phyloP scores from a whole-genome alignment of 352 stramenopile genomes.

The Pythium angustatum region DNA sequence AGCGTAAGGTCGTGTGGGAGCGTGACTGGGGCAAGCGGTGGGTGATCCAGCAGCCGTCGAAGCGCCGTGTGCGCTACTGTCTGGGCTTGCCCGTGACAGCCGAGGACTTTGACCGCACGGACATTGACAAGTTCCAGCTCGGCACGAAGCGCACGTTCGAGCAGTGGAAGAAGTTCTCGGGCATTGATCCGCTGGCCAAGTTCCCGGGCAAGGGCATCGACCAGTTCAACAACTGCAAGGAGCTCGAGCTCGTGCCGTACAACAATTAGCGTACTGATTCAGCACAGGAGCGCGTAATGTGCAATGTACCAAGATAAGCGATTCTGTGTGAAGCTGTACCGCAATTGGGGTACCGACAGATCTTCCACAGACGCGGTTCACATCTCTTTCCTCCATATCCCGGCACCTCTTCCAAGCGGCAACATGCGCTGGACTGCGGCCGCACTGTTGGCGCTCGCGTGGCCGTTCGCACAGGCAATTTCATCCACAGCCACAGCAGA shows the following conservation, averaged over 20 bases:
- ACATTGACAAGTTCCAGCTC: constrained; percentile 66
- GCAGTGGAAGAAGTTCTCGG: constrained; percentile 81
- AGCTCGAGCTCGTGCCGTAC: constrained; percentile 73
- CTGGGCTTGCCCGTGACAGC: constrained; percentile 59
- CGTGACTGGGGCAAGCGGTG: constrained; percentile 72
- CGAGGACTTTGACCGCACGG: constrained; percentile 74
- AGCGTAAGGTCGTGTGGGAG: constrained; percentile 82
- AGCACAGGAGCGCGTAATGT: not conserved
- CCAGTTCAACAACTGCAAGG: constrained; percentile 74
- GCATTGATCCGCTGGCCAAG: constrained; percentile 71
- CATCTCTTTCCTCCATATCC: not conserved
- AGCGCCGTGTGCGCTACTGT: constrained; percentile 68
- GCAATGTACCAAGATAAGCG: not conserved
- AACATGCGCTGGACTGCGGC: not conserved
- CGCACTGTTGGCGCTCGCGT: not conserved
- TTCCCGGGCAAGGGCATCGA: constrained; percentile 47
- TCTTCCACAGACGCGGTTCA: constrained; percentile 12
- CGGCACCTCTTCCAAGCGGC: not conserved
- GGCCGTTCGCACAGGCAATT: not conserved
- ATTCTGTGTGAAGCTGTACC: constrained; percentile 8
- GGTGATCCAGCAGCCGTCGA: constrained; percentile 66
- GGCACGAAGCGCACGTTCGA: constrained; percentile 75
- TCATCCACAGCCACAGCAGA: not conserved
- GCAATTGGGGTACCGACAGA: constrained; percentile 1
- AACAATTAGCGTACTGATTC: constrained; percentile 14